Conservation (phyloP, 257 asterid species). For the Solanum clarkiae region DNA sequence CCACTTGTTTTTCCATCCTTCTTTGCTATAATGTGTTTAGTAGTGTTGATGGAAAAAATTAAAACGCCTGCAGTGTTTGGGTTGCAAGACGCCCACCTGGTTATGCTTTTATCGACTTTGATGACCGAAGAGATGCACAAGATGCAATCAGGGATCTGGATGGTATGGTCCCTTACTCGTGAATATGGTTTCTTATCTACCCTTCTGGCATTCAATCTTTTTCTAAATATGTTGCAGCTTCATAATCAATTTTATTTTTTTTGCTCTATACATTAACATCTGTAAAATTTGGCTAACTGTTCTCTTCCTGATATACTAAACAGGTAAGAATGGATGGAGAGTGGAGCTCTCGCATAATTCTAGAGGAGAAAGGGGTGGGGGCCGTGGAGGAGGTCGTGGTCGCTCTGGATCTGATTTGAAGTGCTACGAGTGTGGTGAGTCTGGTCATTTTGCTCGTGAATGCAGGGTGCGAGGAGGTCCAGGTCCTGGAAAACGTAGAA, state of each 20-base stretch:
- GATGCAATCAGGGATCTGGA: slow-evolving; percentile 82
- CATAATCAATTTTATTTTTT: neutral
- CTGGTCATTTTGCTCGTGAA: slow-evolving; percentile 98
- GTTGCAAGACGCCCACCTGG: slow-evolving; percentile 99
- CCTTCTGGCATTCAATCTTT: neutral
- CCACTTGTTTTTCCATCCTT: neutral
- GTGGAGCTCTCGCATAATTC: slow-evolving; percentile 93
- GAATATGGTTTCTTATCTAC: neutral
- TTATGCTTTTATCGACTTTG: slow-evolving; percentile 88
- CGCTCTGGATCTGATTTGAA: slow-evolving; percentile 78
- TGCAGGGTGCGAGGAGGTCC: slow-evolving; percentile 46
- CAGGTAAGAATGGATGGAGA: slow-evolving; percentile 97
- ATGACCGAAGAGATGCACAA: slow-evolving; percentile 84
- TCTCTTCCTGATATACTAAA: neutral
- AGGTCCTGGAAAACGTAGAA: slow-evolving; percentile 78
- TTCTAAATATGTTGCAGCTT: neutral
- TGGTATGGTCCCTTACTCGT: slow-evolving; percentile 23
- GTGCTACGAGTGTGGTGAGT: slow-evolving; percentile 93
- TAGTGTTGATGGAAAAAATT: neutral
- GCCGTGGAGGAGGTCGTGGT: slow-evolving; percentile 66
- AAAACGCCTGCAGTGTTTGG: slow-evolving; percentile 63
- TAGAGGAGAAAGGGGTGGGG: slow-evolving; percentile 60
- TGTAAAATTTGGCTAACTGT: neutral
- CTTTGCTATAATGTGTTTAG: neutral
- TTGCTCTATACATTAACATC: neutral